phyloP scores from a whole-genome alignment of 805 yeast species.

The Myxozyma kluyveri region DNA sequence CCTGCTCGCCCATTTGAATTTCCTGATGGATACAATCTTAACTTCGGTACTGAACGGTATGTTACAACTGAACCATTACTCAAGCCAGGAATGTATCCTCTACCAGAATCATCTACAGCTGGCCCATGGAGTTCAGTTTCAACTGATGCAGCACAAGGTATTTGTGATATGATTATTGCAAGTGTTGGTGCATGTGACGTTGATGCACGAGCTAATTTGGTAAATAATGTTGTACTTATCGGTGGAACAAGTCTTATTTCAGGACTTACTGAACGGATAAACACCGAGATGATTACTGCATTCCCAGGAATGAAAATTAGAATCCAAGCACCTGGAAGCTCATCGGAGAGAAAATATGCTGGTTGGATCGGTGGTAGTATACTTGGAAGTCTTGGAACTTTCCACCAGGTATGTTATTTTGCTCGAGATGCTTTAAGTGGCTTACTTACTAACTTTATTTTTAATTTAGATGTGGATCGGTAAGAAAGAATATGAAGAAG shows the following conservation, averaged over 20 bases:
- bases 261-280: conserved; percentile 55
- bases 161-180: conserved; percentile 44
- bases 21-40: conserved; percentile 52
- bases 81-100: conserved; percentile 55
- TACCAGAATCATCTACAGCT: conserved; percentile 44
- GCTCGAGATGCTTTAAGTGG: neutral
- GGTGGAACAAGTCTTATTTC: conserved; percentile 59
- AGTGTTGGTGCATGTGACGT: conserved; percentile 47
- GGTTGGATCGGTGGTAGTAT: conserved; percentile 75
- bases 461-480: conserved; percentile 49
- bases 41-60: conserved; percentile 53
- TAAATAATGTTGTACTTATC: conserved; percentile 54
- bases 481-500: conserved; percentile 63
- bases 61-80: conserved; percentile 66
- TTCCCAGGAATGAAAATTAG: conserved; percentile 52
- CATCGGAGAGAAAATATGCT: conserved; percentile 55
- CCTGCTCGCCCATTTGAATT: conserved; percentile 52
- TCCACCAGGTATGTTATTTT: conserved; percentile 43
- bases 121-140: no score
- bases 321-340: conserved; percentile 43
- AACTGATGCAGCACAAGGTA: conserved; percentile 15
- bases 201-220: conserved; percentile 41
- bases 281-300: conserved; percentile 53
- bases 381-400: conserved; percentile 57
- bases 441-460: no score